phyloP scores from a whole-genome alignment of 78 protist genomes.

The Monosiga brevicollis region DNA sequence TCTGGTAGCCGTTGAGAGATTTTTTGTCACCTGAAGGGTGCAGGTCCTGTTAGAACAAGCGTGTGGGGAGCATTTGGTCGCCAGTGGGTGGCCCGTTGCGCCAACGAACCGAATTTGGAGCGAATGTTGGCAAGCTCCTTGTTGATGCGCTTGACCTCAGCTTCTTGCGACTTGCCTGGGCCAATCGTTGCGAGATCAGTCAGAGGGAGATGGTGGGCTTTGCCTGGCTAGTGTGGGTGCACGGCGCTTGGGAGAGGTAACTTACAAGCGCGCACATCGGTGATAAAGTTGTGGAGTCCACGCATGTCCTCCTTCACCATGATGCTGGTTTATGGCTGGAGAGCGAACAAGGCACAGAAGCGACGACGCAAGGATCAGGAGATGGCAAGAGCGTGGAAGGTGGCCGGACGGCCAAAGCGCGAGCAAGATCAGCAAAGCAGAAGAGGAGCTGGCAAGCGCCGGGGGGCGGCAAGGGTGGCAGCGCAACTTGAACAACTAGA shows the following conservation, averaged over 20 bases:
- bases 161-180: conserved; percentile 43
- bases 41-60: no score
- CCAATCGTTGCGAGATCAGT: no score
- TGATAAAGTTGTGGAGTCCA: conserved; percentile 54
- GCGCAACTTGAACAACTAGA: no score
- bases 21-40: conserved; percentile 15
- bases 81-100: no score
- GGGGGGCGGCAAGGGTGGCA: background rate
- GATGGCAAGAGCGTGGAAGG: background rate
- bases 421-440: background rate
- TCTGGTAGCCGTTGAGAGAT: conserved; percentile 58
- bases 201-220: background rate
- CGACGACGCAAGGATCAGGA: background rate
- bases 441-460: background rate
- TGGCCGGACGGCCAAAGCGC: background rate
- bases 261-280: conserved; percentile 60
- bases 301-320: conserved; percentile 36
- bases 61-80: no score
- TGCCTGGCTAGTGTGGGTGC: background rate
- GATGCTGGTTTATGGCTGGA: background rate
- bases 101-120: conserved; percentile 22
- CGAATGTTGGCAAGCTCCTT: conserved; percentile 80
- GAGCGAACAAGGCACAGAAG: background rate
- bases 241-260: background rate
- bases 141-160: conserved; percentile 61